phyloP scores from a whole-genome alignment of 257 asterid genomes.

The Capsicum baccatum region DNA sequence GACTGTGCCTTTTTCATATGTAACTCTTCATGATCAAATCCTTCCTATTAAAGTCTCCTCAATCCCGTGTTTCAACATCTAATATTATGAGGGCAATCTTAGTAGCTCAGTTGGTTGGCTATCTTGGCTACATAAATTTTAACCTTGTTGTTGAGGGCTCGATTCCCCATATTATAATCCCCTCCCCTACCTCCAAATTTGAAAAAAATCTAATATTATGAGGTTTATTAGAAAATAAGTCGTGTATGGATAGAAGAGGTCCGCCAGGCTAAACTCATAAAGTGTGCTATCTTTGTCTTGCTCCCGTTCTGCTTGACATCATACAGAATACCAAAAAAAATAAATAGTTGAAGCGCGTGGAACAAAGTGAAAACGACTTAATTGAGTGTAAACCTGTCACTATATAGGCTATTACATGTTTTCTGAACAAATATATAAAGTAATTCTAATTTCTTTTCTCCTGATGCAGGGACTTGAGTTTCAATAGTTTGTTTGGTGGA shows the following conservation, averaged over 20 bases:
- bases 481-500: not conserved
- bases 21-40: not conserved
- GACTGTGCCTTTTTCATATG: not conserved
- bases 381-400: not conserved
- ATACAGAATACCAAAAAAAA: not conserved
- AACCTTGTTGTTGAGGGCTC: too few species aligned
- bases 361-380: not conserved
- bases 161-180: too few species aligned
- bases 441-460: slow-evolving; percentile 5
- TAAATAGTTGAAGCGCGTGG: not conserved
- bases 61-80: not conserved
- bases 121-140: too few species aligned
- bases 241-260: not conserved
- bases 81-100: too few species aligned
- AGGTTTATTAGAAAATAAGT: not conserved
- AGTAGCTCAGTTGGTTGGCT: too few species aligned
- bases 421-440: not conserved
- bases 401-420: not conserved
- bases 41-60: too few species aligned
- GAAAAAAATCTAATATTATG: too few species aligned
- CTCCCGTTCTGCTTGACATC: not conserved
- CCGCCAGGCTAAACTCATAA: not conserved
- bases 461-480: slow-evolving; percentile 31
- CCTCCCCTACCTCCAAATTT: too few species aligned
- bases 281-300: not conserved